These are phyloP conservation scores for Earliella scabrosa DNA, from an alignment of 1,284 basidiomycete species.

Conservation along the genomic window DNA sequence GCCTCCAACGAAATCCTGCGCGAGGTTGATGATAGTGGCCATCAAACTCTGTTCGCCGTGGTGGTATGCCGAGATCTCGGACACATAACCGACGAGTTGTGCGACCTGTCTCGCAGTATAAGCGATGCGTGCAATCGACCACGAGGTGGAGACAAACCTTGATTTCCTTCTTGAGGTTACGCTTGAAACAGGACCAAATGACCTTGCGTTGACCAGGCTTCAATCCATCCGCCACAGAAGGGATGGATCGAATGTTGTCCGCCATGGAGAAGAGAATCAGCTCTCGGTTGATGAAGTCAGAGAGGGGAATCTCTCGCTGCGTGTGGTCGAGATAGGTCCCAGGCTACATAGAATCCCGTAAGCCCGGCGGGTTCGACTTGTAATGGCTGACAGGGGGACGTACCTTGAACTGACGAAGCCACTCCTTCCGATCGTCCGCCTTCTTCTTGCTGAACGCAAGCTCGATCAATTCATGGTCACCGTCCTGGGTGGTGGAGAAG, in stretches of 20 bases:
- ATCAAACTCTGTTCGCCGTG: slow-evolving; percentile 92
- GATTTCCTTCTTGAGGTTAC: slow-evolving; percentile 91
- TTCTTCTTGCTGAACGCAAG: slow-evolving; percentile 99
- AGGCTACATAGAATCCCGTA: slow-evolving; percentile 57
- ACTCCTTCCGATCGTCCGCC: slow-evolving; percentile 98
- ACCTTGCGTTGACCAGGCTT: slow-evolving; percentile 99
- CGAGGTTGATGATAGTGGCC: slow-evolving; percentile 91
- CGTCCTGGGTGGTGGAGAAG: slow-evolving; percentile 82
- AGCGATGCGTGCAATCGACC: not conserved
- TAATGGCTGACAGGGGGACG: slow-evolving; percentile 16
- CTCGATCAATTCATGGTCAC: slow-evolving; percentile 91
- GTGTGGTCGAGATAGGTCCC: slow-evolving; percentile 96
- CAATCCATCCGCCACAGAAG: slow-evolving; percentile 91
- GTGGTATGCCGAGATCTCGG: slow-evolving; percentile 95
- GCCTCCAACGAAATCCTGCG: slow-evolving; percentile 94
- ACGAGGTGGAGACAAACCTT: slow-evolving; percentile 55
- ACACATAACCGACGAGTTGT: slow-evolving; percentile 94
- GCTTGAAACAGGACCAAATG: slow-evolving; percentile 94
- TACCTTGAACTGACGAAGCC: slow-evolving; percentile 93
- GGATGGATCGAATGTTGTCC: slow-evolving; percentile 96
- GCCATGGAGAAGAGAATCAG: slow-evolving; percentile 99
- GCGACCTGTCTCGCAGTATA: slow-evolving; percentile 65
- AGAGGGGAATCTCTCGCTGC: slow-evolving; percentile 83
- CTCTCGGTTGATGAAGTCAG: slow-evolving; percentile 98
- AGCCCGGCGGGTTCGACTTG: too few species aligned